phyloP scores from a whole-genome alignment of 768 basidiomycete genomes.

The Ramaria rubella region DNA sequence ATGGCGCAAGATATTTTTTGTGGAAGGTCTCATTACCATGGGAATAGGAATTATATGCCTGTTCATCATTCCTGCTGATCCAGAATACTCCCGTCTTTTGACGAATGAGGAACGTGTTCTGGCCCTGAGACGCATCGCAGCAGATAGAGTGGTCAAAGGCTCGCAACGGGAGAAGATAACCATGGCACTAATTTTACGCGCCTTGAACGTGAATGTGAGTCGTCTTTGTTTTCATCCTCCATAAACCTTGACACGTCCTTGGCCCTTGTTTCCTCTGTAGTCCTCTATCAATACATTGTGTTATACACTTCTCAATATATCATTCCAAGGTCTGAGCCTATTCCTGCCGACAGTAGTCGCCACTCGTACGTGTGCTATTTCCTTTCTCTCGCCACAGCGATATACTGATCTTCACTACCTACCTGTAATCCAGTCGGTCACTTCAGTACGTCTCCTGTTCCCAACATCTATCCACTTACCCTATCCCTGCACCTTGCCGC shows the following conservation, averaged over 20 bases:
- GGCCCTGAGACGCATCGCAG: conserved; percentile 31
- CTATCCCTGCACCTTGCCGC: conserved; percentile 21
- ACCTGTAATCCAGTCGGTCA: too few relatives aligned
- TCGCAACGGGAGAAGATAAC: conserved; percentile 26
- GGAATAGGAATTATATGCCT: conserved; percentile 31
- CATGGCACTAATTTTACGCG: conserved; percentile 22
- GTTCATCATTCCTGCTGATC: conserved; percentile 31
- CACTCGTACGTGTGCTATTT: conserved; percentile 29
- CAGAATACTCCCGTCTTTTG: conserved; percentile 29
- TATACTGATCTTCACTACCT: background rate
- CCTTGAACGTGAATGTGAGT: conserved; percentile 30
- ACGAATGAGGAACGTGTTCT: conserved; percentile 29
- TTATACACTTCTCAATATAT: conserved; percentile 20
- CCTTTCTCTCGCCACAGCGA: too few relatives aligned
- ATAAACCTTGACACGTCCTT: background rate
- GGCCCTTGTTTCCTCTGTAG: background rate
- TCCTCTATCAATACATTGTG: conserved; percentile 19
- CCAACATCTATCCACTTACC: background rate
- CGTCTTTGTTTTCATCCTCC: background rate
- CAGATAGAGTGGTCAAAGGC: conserved; percentile 27
- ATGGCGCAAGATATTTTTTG: conserved; percentile 39
- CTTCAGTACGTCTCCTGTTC: background rate
- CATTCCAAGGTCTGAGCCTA: conserved; percentile 28
- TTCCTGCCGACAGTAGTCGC: conserved; percentile 43
- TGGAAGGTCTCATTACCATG: conserved; percentile 37